These are phyloP conservation scores for Yarrowia sp. DNA, from an alignment of 805 yeast genomes.

Conservation along the genomic window DNA sequence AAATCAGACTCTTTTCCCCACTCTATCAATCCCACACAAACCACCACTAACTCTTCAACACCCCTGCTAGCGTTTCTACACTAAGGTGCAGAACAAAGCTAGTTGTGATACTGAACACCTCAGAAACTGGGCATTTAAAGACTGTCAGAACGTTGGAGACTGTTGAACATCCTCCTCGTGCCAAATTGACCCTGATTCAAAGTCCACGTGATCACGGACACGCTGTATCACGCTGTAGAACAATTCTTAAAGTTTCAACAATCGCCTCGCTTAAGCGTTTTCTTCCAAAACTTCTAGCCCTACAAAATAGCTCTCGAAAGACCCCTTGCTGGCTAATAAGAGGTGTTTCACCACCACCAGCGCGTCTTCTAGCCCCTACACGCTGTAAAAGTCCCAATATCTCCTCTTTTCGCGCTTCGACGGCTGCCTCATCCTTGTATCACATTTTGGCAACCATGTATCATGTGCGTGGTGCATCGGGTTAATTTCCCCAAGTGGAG, in stretches of 20 bases:
- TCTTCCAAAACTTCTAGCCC: not conserved
- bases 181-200: not conserved
- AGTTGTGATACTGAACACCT: no score
- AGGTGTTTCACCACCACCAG: no score
- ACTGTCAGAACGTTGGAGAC: not conserved
- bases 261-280: not conserved
- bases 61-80: not conserved
- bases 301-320: no score
- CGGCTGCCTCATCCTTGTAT: not conserved
- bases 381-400: no score
- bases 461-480: conserved; percentile 1
- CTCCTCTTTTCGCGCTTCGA: not conserved
- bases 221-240: no score
- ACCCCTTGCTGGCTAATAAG: no score
- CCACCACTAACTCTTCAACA: not conserved
- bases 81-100: not conserved
- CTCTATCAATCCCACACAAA: not conserved
- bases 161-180: not conserved
- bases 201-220: not conserved
- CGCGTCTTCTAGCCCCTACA: no score
- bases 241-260: no score
- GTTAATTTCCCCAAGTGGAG: not conserved
- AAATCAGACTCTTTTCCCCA: no score
- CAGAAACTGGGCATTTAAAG: no score
- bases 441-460: conserved; percentile 15